phyloP scores from a whole-genome alignment of 768 basidiomycete species.

The Podaxis sp. region DNA sequence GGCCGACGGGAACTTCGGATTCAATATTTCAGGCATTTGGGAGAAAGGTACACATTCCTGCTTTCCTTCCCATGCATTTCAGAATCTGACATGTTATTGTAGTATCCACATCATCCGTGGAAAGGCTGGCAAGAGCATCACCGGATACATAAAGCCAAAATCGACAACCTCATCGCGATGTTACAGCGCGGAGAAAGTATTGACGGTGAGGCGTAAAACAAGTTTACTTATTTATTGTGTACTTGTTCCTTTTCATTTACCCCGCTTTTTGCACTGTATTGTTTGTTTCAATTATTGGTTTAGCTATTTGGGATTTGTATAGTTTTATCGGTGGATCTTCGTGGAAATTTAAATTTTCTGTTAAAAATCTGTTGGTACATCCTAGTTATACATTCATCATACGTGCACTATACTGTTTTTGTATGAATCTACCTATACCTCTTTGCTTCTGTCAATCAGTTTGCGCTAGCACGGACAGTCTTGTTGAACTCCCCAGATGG shows the following conservation, averaged over 20 bases:
- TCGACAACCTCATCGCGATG: conserved; percentile 74
- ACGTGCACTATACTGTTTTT: background rate
- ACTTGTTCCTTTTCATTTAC: background rate
- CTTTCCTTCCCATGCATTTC: conserved; percentile 11
- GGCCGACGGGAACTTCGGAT: conserved; percentile 81
- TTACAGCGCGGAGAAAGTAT: conserved; percentile 56
- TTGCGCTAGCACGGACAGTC: background rate
- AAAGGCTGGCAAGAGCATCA: conserved; percentile 95
- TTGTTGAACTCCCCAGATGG: conserved; percentile 23
- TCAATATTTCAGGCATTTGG: conserved; percentile 84
- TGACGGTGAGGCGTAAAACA: conserved; percentile 24
- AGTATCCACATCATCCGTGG: conserved; percentile 92
- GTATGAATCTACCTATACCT: no score
- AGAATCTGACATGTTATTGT: conserved; percentile 6
- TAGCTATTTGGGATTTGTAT: background rate
- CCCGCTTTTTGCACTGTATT: background rate
- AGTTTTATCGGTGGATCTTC: background rate
- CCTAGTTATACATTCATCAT: background rate
- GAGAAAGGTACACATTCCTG: conserved; percentile 48
- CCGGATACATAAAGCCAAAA: conserved; percentile 83
- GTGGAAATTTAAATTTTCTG: background rate
- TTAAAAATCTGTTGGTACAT: background rate
- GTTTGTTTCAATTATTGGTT: background rate
- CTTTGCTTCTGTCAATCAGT: background rate
- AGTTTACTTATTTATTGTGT: background rate